A percentile compares a stretch with the other conserved stretches of the same genome.
These are phyloP conservation scores for Paracoccidioides lutzii DNA, from an alignment of 2,329 filamentous ascomycete genomes.

Conservation along the genomic window DNA sequence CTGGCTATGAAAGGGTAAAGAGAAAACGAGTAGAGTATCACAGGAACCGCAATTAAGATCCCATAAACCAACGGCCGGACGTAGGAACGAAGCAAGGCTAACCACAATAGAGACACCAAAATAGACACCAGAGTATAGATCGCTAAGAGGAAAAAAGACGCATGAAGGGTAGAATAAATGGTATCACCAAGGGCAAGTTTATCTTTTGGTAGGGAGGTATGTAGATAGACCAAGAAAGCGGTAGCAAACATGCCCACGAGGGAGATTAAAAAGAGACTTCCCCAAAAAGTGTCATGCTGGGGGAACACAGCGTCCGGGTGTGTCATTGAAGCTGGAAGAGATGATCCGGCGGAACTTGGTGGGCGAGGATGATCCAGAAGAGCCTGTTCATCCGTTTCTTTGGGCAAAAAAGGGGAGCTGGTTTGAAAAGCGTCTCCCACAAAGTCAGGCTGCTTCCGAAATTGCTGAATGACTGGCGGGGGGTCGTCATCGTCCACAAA, in stretches of 20 bases:
- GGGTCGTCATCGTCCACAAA: constrained; percentile 36
- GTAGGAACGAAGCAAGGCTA: constrained; percentile 76
- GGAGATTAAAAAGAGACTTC: constrained; percentile 74
- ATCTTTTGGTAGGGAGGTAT: constrained; percentile 59
- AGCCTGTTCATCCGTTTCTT: constrained; percentile 41
- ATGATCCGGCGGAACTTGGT: constrained; percentile 39
- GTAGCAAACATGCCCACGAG: constrained; percentile 75
- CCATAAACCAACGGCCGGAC: constrained; percentile 69
- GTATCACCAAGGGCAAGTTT: constrained; percentile 69
- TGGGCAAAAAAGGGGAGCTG: constrained; percentile 34
- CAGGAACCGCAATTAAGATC: constrained; percentile 70
- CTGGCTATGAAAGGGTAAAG: constrained; percentile 85
- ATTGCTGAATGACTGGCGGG: constrained; percentile 44
- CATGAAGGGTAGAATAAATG: constrained; percentile 77
- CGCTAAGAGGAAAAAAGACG: constrained; percentile 78
- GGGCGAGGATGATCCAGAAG: constrained; percentile 33
- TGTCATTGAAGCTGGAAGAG: constrained; percentile 45
- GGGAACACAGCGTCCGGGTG: constrained; percentile 56
- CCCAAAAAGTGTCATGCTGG: constrained; percentile 81
- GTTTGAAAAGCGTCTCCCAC: constrained; percentile 24
- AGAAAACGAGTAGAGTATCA: constrained; percentile 78
- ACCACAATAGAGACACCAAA: constrained; percentile 78
- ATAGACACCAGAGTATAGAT: constrained; percentile 86
- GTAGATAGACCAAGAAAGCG: constrained; percentile 77
- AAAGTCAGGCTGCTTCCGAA: constrained; percentile 34